Percentiles rank a stretch among this genome's conserved stretches.
phyloP scores from a whole-genome alignment of 352 stramenopile genomes.

The Globisporangium ultimum region DNA sequence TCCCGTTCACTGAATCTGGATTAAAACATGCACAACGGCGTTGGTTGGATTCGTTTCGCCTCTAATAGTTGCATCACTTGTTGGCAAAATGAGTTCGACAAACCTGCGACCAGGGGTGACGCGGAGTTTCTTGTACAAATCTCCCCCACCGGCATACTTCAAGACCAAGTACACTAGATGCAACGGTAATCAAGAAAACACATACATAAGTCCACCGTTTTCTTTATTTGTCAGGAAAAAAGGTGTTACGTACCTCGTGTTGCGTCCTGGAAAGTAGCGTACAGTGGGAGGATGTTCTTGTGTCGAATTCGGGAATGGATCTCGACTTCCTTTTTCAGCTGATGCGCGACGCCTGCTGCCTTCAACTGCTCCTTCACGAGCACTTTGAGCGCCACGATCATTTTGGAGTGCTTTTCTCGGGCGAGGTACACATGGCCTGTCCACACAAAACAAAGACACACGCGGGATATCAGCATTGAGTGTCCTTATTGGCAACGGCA shows the following conservation, averaged over 20 bases:
- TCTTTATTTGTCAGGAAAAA: no score
- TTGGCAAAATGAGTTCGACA: neutral
- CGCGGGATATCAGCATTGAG: neutral
- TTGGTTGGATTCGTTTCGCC: neutral
- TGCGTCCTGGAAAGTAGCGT: slow-evolving; percentile 81
- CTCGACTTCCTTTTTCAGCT: slow-evolving; percentile 88
- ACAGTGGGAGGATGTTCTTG: slow-evolving; percentile 84
- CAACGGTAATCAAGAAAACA: neutral
- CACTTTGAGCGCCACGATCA: slow-evolving; percentile 87
- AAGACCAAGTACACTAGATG: slow-evolving; percentile 82
- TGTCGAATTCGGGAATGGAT: slow-evolving; percentile 90
- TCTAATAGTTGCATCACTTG: no score
- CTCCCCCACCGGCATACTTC: slow-evolving; percentile 82
- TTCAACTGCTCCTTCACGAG: slow-evolving; percentile 87
- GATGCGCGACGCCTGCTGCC: slow-evolving; percentile 58
- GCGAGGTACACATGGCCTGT: slow-evolving; percentile 82
- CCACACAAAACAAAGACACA: neutral
- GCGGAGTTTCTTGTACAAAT: slow-evolving; percentile 78
- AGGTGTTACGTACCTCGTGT: slow-evolving; percentile 36
- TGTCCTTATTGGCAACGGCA: no score
- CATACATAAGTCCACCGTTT: no score
- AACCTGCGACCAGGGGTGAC: slow-evolving; percentile 44
- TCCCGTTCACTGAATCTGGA: slow-evolving; percentile 57
- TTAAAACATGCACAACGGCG: neutral
- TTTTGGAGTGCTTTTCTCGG: slow-evolving; percentile 75